Conservation (phyloP, 129 eudicot genomes). For the Scalesia atractyloides region DNA sequence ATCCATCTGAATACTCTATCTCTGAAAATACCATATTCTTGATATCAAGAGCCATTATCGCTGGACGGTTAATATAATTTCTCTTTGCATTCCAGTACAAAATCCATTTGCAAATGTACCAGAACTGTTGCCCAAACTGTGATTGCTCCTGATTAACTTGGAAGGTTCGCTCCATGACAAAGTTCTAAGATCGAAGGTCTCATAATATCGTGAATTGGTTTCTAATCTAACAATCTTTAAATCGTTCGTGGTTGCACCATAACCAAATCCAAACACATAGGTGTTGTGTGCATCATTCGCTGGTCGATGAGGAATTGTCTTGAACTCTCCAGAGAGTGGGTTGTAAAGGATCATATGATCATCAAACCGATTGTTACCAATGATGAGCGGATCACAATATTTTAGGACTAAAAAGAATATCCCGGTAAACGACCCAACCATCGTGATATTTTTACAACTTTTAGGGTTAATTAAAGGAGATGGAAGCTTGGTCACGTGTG, state of each 20-base stretch:
- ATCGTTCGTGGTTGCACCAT: background rate
- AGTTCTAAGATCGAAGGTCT: background rate
- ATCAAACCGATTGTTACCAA: background rate
- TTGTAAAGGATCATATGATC: too few relatives aligned
- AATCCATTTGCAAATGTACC: too few relatives aligned
- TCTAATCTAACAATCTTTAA: background rate
- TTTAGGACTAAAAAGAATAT: background rate
- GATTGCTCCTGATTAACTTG: too few relatives aligned
- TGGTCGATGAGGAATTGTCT: background rate
- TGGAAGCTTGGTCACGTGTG: background rate
- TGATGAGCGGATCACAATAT: too few relatives aligned
- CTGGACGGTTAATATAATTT: too few relatives aligned
- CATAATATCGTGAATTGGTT: background rate
- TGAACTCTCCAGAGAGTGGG: background rate
- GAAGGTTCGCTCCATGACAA: background rate
- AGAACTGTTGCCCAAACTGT: too few relatives aligned
- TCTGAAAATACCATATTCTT: too few relatives aligned
- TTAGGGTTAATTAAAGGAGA: background rate
- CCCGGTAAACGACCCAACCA: background rate
- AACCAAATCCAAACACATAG: constrained; percentile 1
- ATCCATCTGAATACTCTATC: too few relatives aligned
- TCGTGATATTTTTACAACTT: background rate
- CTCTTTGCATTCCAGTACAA: too few relatives aligned
- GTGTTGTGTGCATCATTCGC: background rate
- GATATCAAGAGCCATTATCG: too few relatives aligned